Percentiles rank a stretch among this genome's conserved stretches.
Evolutionary conservation across 176 grass and related monocot genomes (phyloP).

Genomic region (Carex cristatella): DNA sequence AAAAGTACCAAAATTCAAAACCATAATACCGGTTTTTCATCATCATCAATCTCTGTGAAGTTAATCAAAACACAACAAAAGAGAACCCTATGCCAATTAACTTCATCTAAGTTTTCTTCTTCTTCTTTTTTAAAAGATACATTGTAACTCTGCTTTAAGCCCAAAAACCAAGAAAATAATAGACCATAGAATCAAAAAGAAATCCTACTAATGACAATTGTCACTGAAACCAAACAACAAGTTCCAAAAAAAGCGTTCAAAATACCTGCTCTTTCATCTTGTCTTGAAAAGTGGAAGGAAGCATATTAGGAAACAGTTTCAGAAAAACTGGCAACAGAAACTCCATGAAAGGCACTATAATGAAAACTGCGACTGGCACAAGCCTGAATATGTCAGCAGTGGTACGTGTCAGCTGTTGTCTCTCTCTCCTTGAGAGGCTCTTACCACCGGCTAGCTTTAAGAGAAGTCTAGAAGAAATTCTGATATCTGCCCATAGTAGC

Average conservation of each 20-base stretch:
- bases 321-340: slow-evolving; percentile 87
- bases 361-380: slow-evolving; percentile 88
- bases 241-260: background rate
- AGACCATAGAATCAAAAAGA: background rate
- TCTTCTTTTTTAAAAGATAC: background rate
- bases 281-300: slow-evolving; percentile 92
- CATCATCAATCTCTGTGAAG: background rate
- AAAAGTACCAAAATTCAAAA: background rate
- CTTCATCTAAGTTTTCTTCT: background rate
- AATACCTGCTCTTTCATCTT: slow-evolving; percentile 92
- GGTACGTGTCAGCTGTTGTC: slow-evolving; percentile 81
- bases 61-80: background rate
- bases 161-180: background rate
- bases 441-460: slow-evolving; percentile 88
- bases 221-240: background rate
- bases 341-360: slow-evolving; percentile 95
- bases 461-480: slow-evolving; percentile 87
- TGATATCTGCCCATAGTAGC: slow-evolving; percentile 68
- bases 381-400: slow-evolving; percentile 86
- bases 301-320: slow-evolving; percentile 90
- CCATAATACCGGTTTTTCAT: background rate
- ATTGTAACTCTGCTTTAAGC: background rate
- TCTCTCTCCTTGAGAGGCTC: slow-evolving; percentile 72
- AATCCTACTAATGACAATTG: background rate
- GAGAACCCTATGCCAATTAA: background rate